phyloP scores from a whole-genome alignment of 495 filamentous ascomycete genomes.

The Aspergillus bridgeri region DNA sequence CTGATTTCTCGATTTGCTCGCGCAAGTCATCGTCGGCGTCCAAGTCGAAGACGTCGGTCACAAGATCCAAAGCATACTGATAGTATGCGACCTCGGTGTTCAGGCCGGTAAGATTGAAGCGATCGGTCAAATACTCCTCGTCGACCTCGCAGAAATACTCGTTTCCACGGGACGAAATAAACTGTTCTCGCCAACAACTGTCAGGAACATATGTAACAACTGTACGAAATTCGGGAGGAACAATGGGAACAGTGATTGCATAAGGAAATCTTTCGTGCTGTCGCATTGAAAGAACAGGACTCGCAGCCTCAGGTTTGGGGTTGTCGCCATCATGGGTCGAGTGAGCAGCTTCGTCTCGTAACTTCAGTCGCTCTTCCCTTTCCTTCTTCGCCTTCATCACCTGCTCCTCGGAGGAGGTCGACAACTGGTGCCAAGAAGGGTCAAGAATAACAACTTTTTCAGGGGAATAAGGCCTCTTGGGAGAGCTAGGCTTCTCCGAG shows the following conservation, averaged over 20 bases:
- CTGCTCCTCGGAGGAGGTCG: not conserved
- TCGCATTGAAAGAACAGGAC: not conserved
- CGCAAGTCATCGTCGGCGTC: constrained; percentile 98
- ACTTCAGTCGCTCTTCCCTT: not conserved
- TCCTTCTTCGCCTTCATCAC: not conserved
- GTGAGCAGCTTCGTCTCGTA: not conserved
- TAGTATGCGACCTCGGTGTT: constrained; percentile 98
- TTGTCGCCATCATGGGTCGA: not conserved
- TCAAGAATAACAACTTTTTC: not conserved
- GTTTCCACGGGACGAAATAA: constrained; percentile 95
- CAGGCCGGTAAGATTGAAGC: constrained; percentile 96
- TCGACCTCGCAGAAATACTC: constrained; percentile 99
- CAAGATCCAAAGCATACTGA: constrained; percentile 96
- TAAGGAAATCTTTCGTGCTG: not conserved
- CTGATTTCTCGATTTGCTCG: constrained; percentile 97
- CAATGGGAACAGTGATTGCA: not conserved
- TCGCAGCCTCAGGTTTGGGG: not conserved
- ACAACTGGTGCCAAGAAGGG: not conserved
- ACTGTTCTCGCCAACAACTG: constrained; percentile 53
- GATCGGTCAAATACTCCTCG: constrained; percentile 96
- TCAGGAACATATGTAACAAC: not conserved
- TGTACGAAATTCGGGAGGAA: not conserved
- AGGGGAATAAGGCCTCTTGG: not conserved
- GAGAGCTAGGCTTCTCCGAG: not conserved
- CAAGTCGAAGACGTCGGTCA: constrained; percentile 99